Percentiles rank a stretch among this genome's conserved stretches.
phyloP scores from a whole-genome alignment of 805 yeast genomes.

The Ogataea saltuana region DNA sequence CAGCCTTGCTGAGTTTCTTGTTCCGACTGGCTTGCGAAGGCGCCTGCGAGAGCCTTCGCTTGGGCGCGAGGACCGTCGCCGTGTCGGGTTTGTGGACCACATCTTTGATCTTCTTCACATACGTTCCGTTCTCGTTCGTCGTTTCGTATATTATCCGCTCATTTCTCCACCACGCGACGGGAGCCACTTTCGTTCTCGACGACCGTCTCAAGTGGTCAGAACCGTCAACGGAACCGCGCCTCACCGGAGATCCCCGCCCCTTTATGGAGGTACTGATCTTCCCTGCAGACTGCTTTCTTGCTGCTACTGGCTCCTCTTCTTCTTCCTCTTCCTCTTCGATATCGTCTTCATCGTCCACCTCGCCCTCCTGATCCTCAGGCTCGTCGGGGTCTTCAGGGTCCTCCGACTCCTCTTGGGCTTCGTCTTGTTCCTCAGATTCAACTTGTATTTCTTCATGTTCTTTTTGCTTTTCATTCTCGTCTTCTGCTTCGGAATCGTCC shows the following conservation, averaged over 20 bases:
- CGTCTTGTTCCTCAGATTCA: slow-evolving; percentile 4
- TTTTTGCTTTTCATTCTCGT: slow-evolving; percentile 15
- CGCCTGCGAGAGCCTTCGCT: slow-evolving; percentile 18
- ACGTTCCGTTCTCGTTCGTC: slow-evolving; percentile 44
- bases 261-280: no score
- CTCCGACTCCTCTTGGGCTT: slow-evolving; percentile 13
- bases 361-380: slow-evolving; percentile 9
- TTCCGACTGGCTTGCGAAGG: slow-evolving; percentile 13
- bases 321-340: neutral
- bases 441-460: slow-evolving; percentile 20
- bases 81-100: slow-evolving; percentile 53
- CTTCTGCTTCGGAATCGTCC: slow-evolving; percentile 10
- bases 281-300: neutral
- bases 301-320: no score
- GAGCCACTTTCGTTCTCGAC: slow-evolving; percentile 62
- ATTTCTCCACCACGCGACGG: slow-evolving; percentile 83
- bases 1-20: slow-evolving; percentile 26
- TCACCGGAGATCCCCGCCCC: no score
- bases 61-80: slow-evolving; percentile 12
- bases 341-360: slow-evolving; percentile 1
- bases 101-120: slow-evolving; percentile 57
- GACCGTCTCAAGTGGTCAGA: slow-evolving; percentile 56
- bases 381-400: slow-evolving; percentile 7
- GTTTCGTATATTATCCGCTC: slow-evolving; percentile 66
- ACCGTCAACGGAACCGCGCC: neutral